phyloP scores from a whole-genome alignment of 129 eudicot species.

The Heracleum sosnowskyi region DNA sequence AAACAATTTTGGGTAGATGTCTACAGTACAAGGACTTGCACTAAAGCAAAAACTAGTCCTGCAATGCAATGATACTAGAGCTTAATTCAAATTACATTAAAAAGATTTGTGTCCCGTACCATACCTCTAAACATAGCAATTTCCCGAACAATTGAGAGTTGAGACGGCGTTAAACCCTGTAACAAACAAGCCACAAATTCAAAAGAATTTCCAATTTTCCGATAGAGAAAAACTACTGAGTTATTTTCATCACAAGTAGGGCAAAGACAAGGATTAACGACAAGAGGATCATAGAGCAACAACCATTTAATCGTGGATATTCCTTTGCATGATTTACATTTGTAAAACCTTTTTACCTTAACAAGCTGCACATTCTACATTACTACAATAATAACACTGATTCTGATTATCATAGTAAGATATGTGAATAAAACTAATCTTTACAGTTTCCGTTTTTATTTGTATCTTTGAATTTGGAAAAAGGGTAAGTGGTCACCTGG shows the following conservation, averaged over 20 bases:
- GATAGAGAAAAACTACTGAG: conserved; percentile 18
- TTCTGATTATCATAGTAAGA: background rate
- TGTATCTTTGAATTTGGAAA: background rate
- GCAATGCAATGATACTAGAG: background rate
- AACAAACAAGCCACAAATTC: background rate
- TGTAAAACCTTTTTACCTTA: conserved; percentile 54
- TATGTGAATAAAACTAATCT: background rate
- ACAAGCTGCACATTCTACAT: conserved; percentile 38
- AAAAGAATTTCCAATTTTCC: too few relatives aligned
- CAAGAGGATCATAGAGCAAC: conserved; percentile 69
- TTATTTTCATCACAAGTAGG: conserved; percentile 89
- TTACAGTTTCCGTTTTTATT: background rate
- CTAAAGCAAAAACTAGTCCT: background rate
- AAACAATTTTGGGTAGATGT: background rate
- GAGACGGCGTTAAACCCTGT: conserved; percentile 75
- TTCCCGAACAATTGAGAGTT: conserved; percentile 59
- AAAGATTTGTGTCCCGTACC: background rate
- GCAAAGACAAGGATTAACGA: conserved; percentile 66
- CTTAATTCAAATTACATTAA: background rate
- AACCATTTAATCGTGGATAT: conserved; percentile 68
- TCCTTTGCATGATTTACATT: conserved; percentile 68
- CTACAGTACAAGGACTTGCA: background rate
- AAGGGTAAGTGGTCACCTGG: background rate
- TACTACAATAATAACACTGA: background rate
- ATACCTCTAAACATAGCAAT: conserved; percentile 33